A percentile compares a stretch with the other conserved stretches of the same genome.
These are phyloP conservation scores for Durio zibethinus DNA, from an alignment of 345 rosid genomes.

Conservation along the genomic window DNA sequence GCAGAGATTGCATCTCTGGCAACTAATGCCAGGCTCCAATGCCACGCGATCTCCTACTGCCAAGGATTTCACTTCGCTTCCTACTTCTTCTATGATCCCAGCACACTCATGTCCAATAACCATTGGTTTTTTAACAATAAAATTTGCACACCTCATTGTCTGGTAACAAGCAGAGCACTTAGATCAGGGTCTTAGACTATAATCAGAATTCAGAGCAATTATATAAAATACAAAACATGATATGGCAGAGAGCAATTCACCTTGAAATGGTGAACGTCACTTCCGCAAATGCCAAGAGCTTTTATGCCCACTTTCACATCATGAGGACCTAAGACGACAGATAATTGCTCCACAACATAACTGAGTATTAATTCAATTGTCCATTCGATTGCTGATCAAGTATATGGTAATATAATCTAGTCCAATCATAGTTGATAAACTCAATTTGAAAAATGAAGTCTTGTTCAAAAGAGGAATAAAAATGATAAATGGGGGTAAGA, in stretches of 20 bases:
- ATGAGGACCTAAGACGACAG: slow-evolving; percentile 36
- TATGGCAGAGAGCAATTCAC: slow-evolving; percentile 18
- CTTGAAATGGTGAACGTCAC: slow-evolving; percentile 69
- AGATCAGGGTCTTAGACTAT: neutral
- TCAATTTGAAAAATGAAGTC: neutral
- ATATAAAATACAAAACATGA: neutral
- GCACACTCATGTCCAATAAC: slow-evolving; percentile 73
- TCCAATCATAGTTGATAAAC: neutral
- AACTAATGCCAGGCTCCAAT: slow-evolving; percentile 63
- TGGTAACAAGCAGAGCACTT: slow-evolving; percentile 11
- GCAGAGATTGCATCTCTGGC: slow-evolving; percentile 45
- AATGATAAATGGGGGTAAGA: neutral
- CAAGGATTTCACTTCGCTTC: slow-evolving; percentile 47
- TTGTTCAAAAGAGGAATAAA: neutral
- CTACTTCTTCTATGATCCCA: slow-evolving; percentile 58
- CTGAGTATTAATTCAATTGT: neutral
- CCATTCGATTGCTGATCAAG: neutral
- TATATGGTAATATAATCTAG: neutral
- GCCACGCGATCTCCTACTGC: slow-evolving; percentile 55
- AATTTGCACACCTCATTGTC: slow-evolving; percentile 65
- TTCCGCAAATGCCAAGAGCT: slow-evolving; percentile 64
- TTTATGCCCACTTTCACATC: slow-evolving; percentile 51
- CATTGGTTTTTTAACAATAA: slow-evolving; percentile 68
- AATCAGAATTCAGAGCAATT: no score
- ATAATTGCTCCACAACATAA: neutral